phyloP scores from a whole-genome alignment of 352 stramenopile species.

The Phytophthora crassamura region DNA sequence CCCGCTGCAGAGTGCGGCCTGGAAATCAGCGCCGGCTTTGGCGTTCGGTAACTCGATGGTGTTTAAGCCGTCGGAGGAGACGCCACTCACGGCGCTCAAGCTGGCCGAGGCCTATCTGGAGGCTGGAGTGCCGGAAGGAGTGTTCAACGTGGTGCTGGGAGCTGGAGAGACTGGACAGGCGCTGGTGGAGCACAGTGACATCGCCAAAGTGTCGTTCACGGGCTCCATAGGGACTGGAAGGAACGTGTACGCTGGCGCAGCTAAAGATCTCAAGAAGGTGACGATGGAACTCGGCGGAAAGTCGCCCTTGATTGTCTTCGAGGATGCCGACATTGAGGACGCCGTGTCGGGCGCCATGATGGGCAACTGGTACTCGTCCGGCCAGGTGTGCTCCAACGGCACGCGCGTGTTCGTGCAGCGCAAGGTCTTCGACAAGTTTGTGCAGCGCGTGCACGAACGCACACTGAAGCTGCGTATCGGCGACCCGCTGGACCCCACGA shows the following conservation, averaged over 20 bases:
- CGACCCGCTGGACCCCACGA: conserved; percentile 80
- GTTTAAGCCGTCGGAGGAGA: conserved; percentile 93
- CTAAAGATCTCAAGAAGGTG: conserved; percentile 84
- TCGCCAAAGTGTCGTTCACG: conserved; percentile 90
- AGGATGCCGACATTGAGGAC: conserved; percentile 83
- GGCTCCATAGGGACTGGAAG: conserved; percentile 78
- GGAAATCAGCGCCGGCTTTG: conserved; percentile 84
- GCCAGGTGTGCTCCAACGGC: conserved; percentile 92
- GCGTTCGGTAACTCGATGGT: conserved; percentile 92
- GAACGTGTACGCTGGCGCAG: conserved; percentile 74
- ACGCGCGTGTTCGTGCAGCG: conserved; percentile 91
- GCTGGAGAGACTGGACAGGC: conserved; percentile 62
- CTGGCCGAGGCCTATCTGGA: conserved; percentile 75
- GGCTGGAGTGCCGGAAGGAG: conserved; percentile 70
- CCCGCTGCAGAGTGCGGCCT: conserved; percentile 77
- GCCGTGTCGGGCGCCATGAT: conserved; percentile 86
- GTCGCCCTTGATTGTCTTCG: conserved; percentile 88
- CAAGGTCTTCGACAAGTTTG: conserved; percentile 84
- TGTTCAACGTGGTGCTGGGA: conserved; percentile 85
- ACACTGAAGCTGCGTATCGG: conserved; percentile 81
- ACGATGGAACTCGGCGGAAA: conserved; percentile 93
- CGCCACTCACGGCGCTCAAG: conserved; percentile 73
- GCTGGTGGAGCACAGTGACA: conserved; percentile 55
- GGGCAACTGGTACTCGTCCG: conserved; percentile 89
- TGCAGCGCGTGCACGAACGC: conserved; percentile 79